Base-by-base conservation (phyloP, 108 stramenopile species). In the Cyclostephanos invisitatus region DNA sequence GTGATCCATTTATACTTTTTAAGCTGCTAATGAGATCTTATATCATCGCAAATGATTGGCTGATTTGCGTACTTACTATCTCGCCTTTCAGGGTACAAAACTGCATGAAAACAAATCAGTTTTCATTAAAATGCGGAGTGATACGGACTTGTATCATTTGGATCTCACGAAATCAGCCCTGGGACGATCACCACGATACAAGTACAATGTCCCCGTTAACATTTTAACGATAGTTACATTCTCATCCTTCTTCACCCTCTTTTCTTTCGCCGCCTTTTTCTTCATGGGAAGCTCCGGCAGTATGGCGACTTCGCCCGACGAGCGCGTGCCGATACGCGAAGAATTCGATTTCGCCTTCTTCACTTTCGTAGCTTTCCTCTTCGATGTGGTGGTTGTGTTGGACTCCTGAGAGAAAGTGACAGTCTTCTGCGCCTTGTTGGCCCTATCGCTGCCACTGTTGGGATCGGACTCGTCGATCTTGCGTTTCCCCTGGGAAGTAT, bases 151-250 rank as follows among this genome's bases (percentile, higher is more conserved):
- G 18, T 38, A n/a, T 22, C 56, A 21, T 37, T 84, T 84, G 48
- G 50, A 74, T 42, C 83, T 82, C 21, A 89, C 63, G 66, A 87
- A 89, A 58, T 87, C 86, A 21, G 86, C 88, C 53, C 88, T 80
- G 21, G 59, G 83, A 29, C 80, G 75, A 36, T 69, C 75, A 11
- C 88, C 88, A 21, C 88, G 84, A 59, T 89, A 86, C 76, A 89
- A 71, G 61, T 87, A 89, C 37, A 89, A 71, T 18, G 80, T 87
- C 35, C 88, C 88, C 36, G 88, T 89, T 17, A 83, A 68, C 77
- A 87, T 74, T 54, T 83, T 78, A 21, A 89, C 78, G 38, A 84
- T 74, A n/a, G 68, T 72, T 18, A 86, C 84, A 59, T 74, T 73
- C 5, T 76, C 82, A 55, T 82, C 50, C 56, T 84, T 72, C 62